Base-by-base conservation (phyloP, 2,329 filamentous ascomycete species). In the Pezicula radicicola region DNA sequence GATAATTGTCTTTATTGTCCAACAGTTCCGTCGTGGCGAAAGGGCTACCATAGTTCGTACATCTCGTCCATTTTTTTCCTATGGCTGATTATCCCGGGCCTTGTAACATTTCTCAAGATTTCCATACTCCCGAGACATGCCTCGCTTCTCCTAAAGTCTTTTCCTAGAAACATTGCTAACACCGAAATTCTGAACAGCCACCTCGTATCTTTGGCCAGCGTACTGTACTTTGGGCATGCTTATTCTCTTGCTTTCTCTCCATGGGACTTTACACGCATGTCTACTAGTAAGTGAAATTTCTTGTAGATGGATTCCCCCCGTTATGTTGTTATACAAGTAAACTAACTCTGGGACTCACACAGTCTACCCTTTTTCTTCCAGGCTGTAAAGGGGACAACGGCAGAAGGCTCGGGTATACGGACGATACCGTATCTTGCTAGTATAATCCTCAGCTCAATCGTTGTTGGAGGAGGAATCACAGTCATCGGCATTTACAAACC, bases 191-290 rank as follows among this genome's bases (percentile, higher is more conserved):
- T 4, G 25, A 25, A 25, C 25, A 25, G 7, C 74, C 76, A 0
- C 68, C 73, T 2, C 69, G 72, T 0, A 69, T 82, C 37, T 55
- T 81, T 9, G 57, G 55, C 1, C 66, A 73, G 40, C 65, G 70
- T 6, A 70, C 66, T 18, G 67, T 75, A 19, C 55, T 67, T 1
- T 65, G 55, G 18, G 63, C 68, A 2, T 61, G 66, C 45, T 50
- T 66, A 13, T 72, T 55, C 56, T 68, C 54, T 48, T 68, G 54
- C 49, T 71, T 59, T 56, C 60, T 64, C 57, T 66, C 66, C 33
- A 69, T 61, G 69, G 69, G 55, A 49, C 51, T 54, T 52, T 68
- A 57, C 55, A 72, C 89, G 5, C 88, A 87, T 1, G 60, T 89
- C 55, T 68, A 79, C 63, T 57, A 44, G 30, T 33, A 7, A 33